Percentiles rank a stretch among this genome's conserved stretches.
These are phyloP conservation scores for Globisporangium spinosum DNA, from an alignment of 352 stramenopile species.

Conservation along the genomic window DNA sequence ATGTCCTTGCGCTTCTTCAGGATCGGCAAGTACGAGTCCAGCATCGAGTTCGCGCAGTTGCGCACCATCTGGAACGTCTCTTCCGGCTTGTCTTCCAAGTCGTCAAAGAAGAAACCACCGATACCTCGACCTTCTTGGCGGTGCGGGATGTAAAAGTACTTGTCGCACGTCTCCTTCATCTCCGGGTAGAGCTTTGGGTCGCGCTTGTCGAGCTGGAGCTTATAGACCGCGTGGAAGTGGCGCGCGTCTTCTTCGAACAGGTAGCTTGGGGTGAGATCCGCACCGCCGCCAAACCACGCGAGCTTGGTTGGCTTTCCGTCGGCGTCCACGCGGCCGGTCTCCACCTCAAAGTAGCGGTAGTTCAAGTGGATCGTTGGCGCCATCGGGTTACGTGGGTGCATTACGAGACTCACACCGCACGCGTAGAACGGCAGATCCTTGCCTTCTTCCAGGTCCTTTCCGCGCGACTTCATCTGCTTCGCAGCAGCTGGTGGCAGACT, in stretches of 20 bases:
- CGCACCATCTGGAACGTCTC: constrained; percentile 81
- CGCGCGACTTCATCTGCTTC: constrained; percentile 77
- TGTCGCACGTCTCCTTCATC: constrained; percentile 97
- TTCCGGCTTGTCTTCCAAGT: constrained; percentile 93
- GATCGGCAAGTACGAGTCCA: constrained; percentile 95
- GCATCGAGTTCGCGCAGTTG: constrained; percentile 75
- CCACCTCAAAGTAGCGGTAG: constrained; percentile 98
- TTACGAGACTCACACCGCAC: constrained; percentile 94
- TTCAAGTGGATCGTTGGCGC: constrained; percentile 97
- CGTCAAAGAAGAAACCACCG: constrained; percentile 98
- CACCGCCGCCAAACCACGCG: constrained; percentile 95
- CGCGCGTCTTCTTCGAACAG: constrained; percentile 94
- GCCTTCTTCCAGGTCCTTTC: constrained; percentile 67
- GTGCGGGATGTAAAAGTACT: constrained; percentile 98
- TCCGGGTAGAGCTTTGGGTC: constrained; percentile 91
- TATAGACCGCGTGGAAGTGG: constrained; percentile 98
- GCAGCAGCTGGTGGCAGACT: constrained; percentile 87
- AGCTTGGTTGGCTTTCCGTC: constrained; percentile 77
- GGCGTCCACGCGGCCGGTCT: constrained; percentile 68
- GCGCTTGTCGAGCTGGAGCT: constrained; percentile 90
- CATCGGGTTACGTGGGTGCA: constrained; percentile 94
- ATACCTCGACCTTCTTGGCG: constrained; percentile 94
- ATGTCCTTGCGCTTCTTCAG: constrained; percentile 94
- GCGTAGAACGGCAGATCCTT: constrained; percentile 94
- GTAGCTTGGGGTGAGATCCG: constrained; percentile 97